A percentile compares a stretch with the other conserved stretches of the same genome.
phyloP scores from a whole-genome alignment of 441 rosid species.

The Aleurites moluccanus region DNA sequence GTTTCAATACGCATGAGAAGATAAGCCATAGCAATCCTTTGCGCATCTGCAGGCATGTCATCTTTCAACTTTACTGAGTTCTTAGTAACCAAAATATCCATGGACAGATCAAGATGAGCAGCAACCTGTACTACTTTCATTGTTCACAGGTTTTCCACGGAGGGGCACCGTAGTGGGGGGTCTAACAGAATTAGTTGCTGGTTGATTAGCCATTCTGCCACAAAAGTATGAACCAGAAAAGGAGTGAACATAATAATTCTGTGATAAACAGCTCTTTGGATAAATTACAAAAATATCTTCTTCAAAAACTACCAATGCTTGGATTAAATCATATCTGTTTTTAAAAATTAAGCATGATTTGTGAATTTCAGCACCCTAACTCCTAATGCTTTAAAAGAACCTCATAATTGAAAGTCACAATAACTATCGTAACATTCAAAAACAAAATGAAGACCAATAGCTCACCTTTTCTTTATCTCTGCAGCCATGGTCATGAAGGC shows the following conservation, averaged over 20 bases:
- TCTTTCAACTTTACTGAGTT: neutral
- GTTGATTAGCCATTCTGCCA: constrained; percentile 26
- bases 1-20: neutral
- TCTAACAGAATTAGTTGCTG: constrained; percentile 12
- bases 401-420: too few species aligned
- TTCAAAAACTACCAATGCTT: neutral
- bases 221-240: neutral
- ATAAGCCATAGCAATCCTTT: neutral
- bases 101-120: constrained; percentile 15
- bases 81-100: neutral
- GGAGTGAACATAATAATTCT: neutral
- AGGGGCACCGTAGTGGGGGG: constrained; percentile 24
- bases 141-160: constrained; percentile 22
- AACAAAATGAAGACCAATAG: neutral
- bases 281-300: neutral
- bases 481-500: constrained; percentile 28
- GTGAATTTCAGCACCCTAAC: neutral
- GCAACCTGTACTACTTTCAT: constrained; percentile 5
- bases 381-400: neutral
- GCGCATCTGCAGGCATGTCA: neutral
- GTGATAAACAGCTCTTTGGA: neutral
- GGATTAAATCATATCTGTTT: neutral
- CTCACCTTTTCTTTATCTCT: constrained; percentile 25
- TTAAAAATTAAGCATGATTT: neutral
- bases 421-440: neutral